Base-by-base conservation (phyloP, 2,329 filamentous ascomycete genomes). In the Aureobasidium leucospermi region DNA sequence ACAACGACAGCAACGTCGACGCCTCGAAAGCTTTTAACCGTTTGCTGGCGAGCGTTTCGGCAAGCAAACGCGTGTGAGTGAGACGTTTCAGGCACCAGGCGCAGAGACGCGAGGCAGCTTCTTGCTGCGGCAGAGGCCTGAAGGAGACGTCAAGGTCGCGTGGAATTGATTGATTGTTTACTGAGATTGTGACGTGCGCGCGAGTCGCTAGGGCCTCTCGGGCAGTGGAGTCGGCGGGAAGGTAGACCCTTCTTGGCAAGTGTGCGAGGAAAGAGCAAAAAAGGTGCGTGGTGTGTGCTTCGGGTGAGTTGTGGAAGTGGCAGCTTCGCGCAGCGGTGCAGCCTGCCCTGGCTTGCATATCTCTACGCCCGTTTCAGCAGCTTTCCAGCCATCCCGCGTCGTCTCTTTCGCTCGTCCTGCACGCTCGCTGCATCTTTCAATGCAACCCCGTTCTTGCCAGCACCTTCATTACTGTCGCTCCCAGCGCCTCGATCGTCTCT, bases 81-180 rank as follows among this genome's bases (percentile, higher is more conserved):
- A 46, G 52, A 46, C 39, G 52, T 56, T 56, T 56, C 52, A 56
- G 52, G 41, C 52, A 46, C 16, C 52, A 46, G 52, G 19, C 28
- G 51, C 51, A 55, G 51, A 13, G 48, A 52, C 48, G 48, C 34
- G 48, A 52, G 15, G 48, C 52, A 56, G 41, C 31, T 16, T 16
- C 38, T 23, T 42, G 28, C n/a, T 10, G 38, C 16, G 29, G 28
- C 23, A 55, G 39, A 55, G 39, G 51, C 29, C 51, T 42, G 13
- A 56, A n/a, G 52, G 9, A 19, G 38, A 28, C 43, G 51, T 55
- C 52, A 45, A 56, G 28, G 52, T 46, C 39, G 52, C 52, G 52
- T 46, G 52, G 16, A 38, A 45, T 38, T 46, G 52, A 56, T 56
- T 55, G 52, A 56, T 56, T 56, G 52, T 56, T 56, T 56, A 56